A percentile compares a stretch with the other conserved stretches of the same genome.
Evolutionary conservation across 352 stramenopile genomes (phyloP).

Genomic region (Phytopythium cucurbitacearum): DNA sequence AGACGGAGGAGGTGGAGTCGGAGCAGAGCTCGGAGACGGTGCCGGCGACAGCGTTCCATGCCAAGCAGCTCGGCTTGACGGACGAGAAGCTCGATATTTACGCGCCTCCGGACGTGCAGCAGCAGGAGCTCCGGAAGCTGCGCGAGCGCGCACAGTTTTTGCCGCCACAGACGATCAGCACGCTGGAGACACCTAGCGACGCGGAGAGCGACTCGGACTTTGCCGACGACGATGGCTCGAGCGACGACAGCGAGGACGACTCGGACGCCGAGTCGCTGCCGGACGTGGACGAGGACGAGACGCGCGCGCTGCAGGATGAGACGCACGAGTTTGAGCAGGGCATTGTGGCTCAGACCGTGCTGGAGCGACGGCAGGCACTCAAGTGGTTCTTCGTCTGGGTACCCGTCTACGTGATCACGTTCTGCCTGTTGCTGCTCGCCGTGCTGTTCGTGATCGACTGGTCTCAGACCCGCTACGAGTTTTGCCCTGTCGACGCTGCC

Average conservation of each 20-base stretch:
- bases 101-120: conserved; percentile 53
- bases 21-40: conserved; percentile 21
- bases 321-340: conserved; percentile 27
- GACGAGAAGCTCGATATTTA: conserved; percentile 83
- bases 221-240: conserved; percentile 18
- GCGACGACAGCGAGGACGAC: conserved; percentile 31
- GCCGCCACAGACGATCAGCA: conserved; percentile 23
- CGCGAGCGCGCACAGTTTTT: conserved; percentile 55
- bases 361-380: conserved; percentile 17
- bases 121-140: conserved; percentile 56
- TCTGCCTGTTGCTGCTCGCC: conserved; percentile 34
- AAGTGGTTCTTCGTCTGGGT: conserved; percentile 26
- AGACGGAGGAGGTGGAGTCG: conserved; percentile 9
- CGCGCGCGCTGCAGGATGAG: conserved; percentile 35
- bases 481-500: conserved; percentile 33
- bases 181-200: conserved; percentile 34
- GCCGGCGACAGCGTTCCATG: conserved; percentile 71
- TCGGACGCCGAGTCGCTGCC: conserved; percentile 34
- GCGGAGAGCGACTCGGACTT: conserved; percentile 68
- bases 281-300: conserved; percentile 47
- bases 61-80: conserved; percentile 67
- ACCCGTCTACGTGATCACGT: conserved; percentile 27
- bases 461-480: conserved; percentile 43
- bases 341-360: conserved; percentile 14
- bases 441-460: conserved; percentile 49